Base-by-base conservation (phyloP, 139 green algal species). In the Picochlorum sp. region DNA sequence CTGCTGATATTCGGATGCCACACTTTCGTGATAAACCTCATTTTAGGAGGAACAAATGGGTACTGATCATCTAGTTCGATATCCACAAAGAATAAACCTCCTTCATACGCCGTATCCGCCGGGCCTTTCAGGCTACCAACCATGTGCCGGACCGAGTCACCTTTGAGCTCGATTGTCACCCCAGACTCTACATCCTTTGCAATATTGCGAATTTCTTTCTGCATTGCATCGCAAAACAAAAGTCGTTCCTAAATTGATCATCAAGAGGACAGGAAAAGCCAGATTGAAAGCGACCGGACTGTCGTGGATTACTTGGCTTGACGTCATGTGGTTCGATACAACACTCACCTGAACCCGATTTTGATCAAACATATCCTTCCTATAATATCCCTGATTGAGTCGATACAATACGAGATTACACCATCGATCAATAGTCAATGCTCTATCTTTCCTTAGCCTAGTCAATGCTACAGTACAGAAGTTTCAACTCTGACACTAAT, bases 1-100 rank as follows among this genome's bases (percentile, higher is more conserved):
- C 66, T 85, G 77, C 89, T 94, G 14, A 99, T 80, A 68, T 99
- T 99, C 37, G 91, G 94, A 69, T 99, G 93, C 80, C 96, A 97
- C 12, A 95, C 89, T 69, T 96, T 96, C 5, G 85, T 97, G 5
- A 87, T 68, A 58, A 99, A 99, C 4, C 72, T 71, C 90, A 99
- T 98, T 62, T 96, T 96, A n/a, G 93, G 93, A 2, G 93, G 89
- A 41, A 92, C 86, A 73, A 97, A 99, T 9, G 93, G 93, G 60
- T 99, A 98, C 51, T 87, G 75, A 25, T 86, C 72, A 3, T 86
- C 67, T 30, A 96, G 64, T 28, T 79, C 54, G 29, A 97, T 97
- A 61, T 95, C 85, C 0, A 96, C 72, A 7, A 77, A 68, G 40
- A 87, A 92, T 5, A 79, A 33, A 14, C 86, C 86, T 12, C 84